Percentiles rank a stretch among this genome's conserved stretches.
Conservation (phyloP, 2,329 filamentous ascomycete genomes). For the Aureobasidium sp. region DNA sequence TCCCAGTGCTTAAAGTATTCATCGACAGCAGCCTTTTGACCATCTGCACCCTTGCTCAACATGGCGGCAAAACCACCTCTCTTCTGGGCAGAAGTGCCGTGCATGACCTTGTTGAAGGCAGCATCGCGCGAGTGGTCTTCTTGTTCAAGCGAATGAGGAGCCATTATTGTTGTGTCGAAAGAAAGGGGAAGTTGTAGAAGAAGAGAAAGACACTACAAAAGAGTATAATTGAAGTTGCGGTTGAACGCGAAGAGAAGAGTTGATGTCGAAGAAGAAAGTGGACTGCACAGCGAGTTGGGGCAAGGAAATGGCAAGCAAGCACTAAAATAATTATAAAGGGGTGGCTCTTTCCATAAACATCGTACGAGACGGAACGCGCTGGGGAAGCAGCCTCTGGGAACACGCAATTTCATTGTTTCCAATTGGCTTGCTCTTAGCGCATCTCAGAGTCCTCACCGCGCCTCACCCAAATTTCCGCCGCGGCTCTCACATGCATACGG, state of each 20-base stretch:
- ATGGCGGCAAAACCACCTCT: conserved; percentile 75
- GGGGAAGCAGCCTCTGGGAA: not conserved
- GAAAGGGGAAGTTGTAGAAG: conserved; percentile 4
- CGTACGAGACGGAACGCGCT: conserved; percentile 6
- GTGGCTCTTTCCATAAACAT: conserved; percentile 7
- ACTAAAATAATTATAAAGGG: conserved; percentile 14
- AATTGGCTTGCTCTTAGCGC: conserved; percentile 7
- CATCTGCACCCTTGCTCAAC: conserved; percentile 71
- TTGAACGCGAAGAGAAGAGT: conserved; percentile 13
- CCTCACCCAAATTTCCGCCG: conserved; percentile 9
- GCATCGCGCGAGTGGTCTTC: conserved; percentile 40
- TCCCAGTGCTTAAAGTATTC: conserved; percentile 98
- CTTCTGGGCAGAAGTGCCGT: conserved; percentile 69
- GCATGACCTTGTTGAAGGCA: conserved; percentile 78
- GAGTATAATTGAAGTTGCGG: conserved; percentile 1
- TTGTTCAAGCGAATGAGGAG: conserved; percentile 32
- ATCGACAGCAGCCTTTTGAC: conserved; percentile 74
- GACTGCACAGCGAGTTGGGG: not conserved
- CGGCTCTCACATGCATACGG: not conserved
- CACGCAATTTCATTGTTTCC: conserved; percentile 5
- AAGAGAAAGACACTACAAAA: conserved; percentile 11
- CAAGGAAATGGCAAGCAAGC: conserved; percentile 4
- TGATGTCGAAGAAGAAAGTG: not conserved
- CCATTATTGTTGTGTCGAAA: conserved; percentile 18
- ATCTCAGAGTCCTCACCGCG: not conserved